Evolutionary conservation across 1,284 basidiomycete genomes (phyloP), one percentile per base, ranked within the genome.

Genomic region (Lignosus rhinocerotis): DNA sequence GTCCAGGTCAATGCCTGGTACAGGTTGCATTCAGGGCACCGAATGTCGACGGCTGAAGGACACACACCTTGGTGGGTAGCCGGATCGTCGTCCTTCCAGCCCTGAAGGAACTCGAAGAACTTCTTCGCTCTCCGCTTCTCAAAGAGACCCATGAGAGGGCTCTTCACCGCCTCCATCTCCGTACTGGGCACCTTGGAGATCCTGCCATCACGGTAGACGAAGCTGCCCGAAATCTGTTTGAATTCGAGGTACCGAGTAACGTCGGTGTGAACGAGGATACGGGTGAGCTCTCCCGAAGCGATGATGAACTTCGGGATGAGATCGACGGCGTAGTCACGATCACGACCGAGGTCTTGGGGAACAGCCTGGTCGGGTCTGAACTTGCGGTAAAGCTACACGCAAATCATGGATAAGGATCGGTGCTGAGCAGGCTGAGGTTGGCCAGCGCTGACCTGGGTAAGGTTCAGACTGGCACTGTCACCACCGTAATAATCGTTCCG

Each of bases 201-300:
- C 77, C 79, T 92, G 60, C 94, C 94, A 76, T 99, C 97, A 54
- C 96, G 90, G 76, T 96, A 98, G 60, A 99, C 97, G 75, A 92
- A 99, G 70, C 93, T 96, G 55, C 96, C 97, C 1, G 97, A 94
- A 75, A 99, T 98, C 80, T 98, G 96, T 83, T 99, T 99, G 83
- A 99, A 99, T 76, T 99, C 97, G 72, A 99, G 90, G 79, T 99
- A 99, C 62, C 96, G 90, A 36, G 94, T 97, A 63, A 99, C 97
- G 73, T 99, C 96, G 67, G 97, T 99, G 81, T 99, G 96, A 48
- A 99, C 96, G 63, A 99, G 90, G 76, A 99, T 99, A 76, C 92
- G 92, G 59, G 96, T 98, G 71, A 99, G 89, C 76, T 98, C 96
- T 60, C 97, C 97, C 30, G 94, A 96, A 38, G 97, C 93, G 72